Conservation (phyloP, 2,329 filamentous ascomycete genomes). For the Fusarium verticillioides region DNA sequence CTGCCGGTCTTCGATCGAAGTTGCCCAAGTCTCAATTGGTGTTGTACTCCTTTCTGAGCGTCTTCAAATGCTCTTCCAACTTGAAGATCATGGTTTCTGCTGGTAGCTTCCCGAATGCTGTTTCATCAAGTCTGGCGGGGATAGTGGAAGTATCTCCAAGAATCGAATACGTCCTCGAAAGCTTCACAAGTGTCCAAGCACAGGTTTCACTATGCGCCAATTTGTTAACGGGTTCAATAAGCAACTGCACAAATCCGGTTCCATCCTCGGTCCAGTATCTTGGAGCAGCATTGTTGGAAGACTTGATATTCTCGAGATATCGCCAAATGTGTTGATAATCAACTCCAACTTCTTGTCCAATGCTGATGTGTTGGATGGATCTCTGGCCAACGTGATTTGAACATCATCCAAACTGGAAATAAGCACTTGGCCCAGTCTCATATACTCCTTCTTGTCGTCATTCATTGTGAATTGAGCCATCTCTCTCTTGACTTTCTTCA, state of each 20-base stretch:
- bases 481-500: not conserved
- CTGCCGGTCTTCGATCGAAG: not conserved
- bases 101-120: not conserved
- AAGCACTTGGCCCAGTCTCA: not conserved
- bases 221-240: slow-evolving; percentile 29
- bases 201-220: slow-evolving; percentile 28
- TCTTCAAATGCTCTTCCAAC: not conserved
- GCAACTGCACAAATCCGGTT: not conserved
- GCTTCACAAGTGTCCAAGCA: slow-evolving; percentile 5
- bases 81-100: not conserved
- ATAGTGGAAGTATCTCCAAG: not conserved
- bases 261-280: not conserved
- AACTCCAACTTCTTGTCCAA: slow-evolving; percentile 4
- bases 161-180: not conserved
- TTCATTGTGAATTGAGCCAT: not conserved
- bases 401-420: not conserved
- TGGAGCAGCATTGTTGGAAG: slow-evolving; percentile 7
- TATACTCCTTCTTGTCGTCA: not conserved
- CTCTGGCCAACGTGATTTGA: not conserved
- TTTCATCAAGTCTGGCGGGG: not conserved
- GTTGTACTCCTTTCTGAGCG: not conserved
- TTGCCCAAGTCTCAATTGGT: not conserved
- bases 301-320: slow-evolving; percentile 4
- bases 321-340: slow-evolving; percentile 5
- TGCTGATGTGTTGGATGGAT: not conserved